A percentile compares a stretch with the other conserved stretches of the same genome.
Evolutionary conservation across 164 flowering plant genomes (phyloP).

Genomic region (Echeveria elegans): DNA sequence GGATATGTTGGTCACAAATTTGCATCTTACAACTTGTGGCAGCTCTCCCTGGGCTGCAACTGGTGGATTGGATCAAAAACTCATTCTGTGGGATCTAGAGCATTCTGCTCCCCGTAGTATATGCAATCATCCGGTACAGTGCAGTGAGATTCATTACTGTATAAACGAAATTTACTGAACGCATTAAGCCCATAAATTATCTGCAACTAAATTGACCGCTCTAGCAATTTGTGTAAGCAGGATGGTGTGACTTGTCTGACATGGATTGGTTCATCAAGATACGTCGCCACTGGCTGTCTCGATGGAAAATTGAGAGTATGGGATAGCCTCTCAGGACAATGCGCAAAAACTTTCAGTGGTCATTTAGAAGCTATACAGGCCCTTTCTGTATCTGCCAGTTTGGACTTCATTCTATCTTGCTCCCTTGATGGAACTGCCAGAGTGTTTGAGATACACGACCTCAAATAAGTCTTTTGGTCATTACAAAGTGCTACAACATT

Average conservation of each 20-base stretch:
- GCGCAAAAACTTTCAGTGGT: conserved; percentile 52
- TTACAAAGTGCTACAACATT: background rate
- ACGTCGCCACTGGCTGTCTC: conserved; percentile 59
- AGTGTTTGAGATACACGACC: conserved; percentile 65
- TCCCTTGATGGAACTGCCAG: conserved; percentile 70
- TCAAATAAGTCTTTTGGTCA: conserved; percentile 10
- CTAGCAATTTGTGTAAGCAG: conserved; percentile 21
- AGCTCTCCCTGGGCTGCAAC: conserved; percentile 77
- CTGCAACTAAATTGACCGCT: background rate
- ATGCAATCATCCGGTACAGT: conserved; percentile 72
- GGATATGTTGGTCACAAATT: background rate
- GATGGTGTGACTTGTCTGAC: conserved; percentile 67
- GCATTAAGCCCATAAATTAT: background rate
- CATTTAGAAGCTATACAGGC: conserved; percentile 60
- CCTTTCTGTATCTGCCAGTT: conserved; percentile 40
- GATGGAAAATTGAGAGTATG: conserved; percentile 76
- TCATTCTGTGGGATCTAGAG: conserved; percentile 75
- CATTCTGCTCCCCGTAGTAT: conserved; percentile 51
- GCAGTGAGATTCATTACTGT: too few relatives aligned
- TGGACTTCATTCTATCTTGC: conserved; percentile 58
- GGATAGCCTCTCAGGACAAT: conserved; percentile 80
- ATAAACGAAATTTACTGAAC: background rate
- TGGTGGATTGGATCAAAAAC: conserved; percentile 75
- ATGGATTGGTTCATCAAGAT: conserved; percentile 68
- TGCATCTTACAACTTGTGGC: conserved; percentile 13